These are phyloP conservation scores for Brassica carinata DNA, from an alignment of 345 rosid genomes.

Conservation along the genomic window DNA sequence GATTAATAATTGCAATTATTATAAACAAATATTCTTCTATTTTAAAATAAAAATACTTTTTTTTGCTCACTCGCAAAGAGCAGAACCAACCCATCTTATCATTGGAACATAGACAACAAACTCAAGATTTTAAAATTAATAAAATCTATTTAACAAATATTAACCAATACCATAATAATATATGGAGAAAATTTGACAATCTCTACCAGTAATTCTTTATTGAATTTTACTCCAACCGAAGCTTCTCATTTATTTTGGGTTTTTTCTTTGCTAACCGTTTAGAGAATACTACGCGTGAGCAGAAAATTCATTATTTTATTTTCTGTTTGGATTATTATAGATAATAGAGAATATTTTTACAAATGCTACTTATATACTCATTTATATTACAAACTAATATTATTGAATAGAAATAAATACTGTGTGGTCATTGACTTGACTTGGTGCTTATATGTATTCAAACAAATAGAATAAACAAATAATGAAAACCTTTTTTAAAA, in stretches of 20 bases:
- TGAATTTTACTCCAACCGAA: conserved; percentile 11
- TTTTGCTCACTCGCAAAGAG: conserved; percentile 32
- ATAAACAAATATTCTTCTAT: not conserved
- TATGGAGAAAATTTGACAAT: conserved; percentile 40
- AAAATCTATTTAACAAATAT: conserved; percentile 15
- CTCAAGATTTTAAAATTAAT: conserved; percentile 29
- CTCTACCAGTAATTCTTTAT: conserved; percentile 42
- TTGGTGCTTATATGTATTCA: conserved; percentile 27
- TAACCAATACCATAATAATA: conserved; percentile 24
- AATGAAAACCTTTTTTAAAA: not conserved
- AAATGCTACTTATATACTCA: not conserved
- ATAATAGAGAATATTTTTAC: conserved; percentile 27
- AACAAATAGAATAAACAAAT: not conserved
- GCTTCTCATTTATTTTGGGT: conserved; percentile 17
- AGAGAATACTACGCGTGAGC: conserved; percentile 47
- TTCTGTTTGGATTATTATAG: not conserved
- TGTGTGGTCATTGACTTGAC: conserved; percentile 21
- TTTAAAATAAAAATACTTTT: not conserved
- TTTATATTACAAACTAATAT: not conserved
- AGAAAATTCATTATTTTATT: not conserved
- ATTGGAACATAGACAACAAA: conserved; percentile 66
- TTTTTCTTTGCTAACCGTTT: conserved; percentile 39
- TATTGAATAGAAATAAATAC: not conserved
- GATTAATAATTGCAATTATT: conserved; percentile 31
- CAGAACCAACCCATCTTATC: conserved; percentile 60